These are phyloP conservation scores for Pyricularia pennisetigena DNA, from an alignment of 2,329 filamentous ascomycete genomes.

Conservation along the genomic window DNA sequence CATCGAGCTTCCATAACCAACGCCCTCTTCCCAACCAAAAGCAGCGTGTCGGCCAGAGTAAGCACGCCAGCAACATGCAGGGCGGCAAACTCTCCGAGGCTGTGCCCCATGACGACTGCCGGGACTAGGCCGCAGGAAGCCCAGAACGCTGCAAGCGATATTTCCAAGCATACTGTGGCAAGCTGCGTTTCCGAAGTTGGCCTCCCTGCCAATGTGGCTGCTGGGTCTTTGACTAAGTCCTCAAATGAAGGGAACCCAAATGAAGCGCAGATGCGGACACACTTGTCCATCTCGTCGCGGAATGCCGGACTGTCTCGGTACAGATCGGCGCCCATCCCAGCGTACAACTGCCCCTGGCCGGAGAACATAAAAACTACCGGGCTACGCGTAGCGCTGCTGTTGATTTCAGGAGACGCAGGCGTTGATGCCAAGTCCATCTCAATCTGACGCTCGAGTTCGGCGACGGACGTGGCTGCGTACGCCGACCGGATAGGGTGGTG, in stretches of 20 bases:
- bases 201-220: conserved; percentile 5
- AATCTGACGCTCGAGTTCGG: not conserved
- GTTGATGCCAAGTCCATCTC: not conserved
- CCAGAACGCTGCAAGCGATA: conserved; percentile 30
- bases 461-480: conserved; percentile 24
- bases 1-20: conserved; percentile 45
- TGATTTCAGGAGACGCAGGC: too few relatives aligned
- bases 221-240: conserved; percentile 7
- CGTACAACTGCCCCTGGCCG: conserved; percentile 36
- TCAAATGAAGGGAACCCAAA: conserved; percentile 5
- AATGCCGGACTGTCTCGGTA: conserved; percentile 33
- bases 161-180: conserved; percentile 26
- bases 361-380: conserved; percentile 35
- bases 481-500: conserved; percentile 15
- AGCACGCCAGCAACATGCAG: conserved; percentile 53
- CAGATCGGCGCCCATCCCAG: conserved; percentile 38
- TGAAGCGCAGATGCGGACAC: conserved; percentile 18
- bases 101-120: conserved; percentile 37
- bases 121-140: conserved; percentile 27
- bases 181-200: conserved; percentile 23
- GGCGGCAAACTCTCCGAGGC: conserved; percentile 55
- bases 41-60: conserved; percentile 49
- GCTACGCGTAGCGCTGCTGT: not conserved
- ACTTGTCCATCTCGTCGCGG: conserved; percentile 27
- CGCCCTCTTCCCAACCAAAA: conserved; percentile 51